phyloP scores from a whole-genome alignment of 306 rosid genomes.

The Aeschynomene evenia region DNA sequence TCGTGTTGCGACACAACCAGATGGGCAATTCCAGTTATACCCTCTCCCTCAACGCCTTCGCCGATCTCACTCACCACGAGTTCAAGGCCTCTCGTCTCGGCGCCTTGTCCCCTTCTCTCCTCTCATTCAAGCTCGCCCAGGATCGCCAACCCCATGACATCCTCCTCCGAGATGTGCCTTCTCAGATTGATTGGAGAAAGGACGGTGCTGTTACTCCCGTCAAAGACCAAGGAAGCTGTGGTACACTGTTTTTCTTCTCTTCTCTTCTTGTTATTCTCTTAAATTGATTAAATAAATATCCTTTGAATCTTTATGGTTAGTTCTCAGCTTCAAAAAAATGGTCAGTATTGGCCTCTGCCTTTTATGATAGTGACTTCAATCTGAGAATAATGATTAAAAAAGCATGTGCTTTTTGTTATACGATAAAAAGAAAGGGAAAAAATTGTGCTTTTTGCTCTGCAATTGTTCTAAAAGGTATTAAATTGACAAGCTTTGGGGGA shows the following conservation, averaged over 20 bases:
- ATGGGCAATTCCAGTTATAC: conserved; percentile 49
- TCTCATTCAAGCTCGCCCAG: conserved; percentile 19
- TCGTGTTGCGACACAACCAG: conserved; percentile 54
- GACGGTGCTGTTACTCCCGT: conserved; percentile 70
- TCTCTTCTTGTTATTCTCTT: background rate
- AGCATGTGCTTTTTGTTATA: background rate
- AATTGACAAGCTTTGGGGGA: background rate
- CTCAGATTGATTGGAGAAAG: conserved; percentile 84
- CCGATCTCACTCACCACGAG: conserved; percentile 85
- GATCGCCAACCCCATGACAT: conserved; percentile 8
- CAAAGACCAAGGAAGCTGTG: conserved; percentile 87
- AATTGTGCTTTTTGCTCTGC: background rate
- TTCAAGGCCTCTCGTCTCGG: conserved; percentile 81
- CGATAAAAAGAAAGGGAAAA: background rate
- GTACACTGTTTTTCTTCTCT: conserved; percentile 51
- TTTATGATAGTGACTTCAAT: background rate
- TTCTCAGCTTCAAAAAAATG: background rate
- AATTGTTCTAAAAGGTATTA: background rate
- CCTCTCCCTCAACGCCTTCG: conserved; percentile 76
- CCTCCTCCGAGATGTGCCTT: conserved; percentile 41
- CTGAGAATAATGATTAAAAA: background rate
- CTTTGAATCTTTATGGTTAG: background rate
- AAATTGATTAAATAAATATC: background rate
- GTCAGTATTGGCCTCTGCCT: background rate
- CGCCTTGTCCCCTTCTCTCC: conserved; percentile 50